Conservation (phyloP, 1,284 basidiomycete species). For the Grifola frondosa region DNA sequence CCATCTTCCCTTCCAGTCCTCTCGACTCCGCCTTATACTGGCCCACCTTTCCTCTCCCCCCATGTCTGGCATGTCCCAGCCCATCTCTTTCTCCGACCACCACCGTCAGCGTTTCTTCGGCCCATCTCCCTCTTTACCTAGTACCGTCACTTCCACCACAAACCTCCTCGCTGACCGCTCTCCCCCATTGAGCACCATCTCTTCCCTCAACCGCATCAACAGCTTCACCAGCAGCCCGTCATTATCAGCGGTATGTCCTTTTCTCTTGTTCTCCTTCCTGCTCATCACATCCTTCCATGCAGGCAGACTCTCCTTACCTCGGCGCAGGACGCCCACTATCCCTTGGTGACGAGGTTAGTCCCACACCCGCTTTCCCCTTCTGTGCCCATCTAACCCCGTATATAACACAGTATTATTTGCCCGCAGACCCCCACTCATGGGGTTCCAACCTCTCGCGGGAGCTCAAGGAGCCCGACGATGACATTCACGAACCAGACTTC, state of each 20-base stretch:
- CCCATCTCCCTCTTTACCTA: slow-evolving; percentile 8
- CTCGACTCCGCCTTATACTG: no score
- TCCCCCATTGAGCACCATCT: slow-evolving; percentile 1
- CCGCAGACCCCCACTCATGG: slow-evolving; percentile 32
- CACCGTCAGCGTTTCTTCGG: no score
- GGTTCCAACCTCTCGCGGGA: slow-evolving; percentile 30
- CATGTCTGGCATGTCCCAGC: no score
- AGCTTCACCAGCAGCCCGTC: slow-evolving; percentile 21
- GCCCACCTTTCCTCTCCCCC: no score
- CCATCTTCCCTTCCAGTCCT: no score
- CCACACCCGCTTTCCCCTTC: not conserved
- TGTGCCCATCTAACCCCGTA: slow-evolving; percentile 2
- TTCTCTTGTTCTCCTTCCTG: not conserved
- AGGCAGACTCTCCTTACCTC: slow-evolving; percentile 30
- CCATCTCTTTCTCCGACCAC: no score
- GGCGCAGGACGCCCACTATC: slow-evolving; percentile 30
- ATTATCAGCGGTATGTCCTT: slow-evolving; percentile 20
- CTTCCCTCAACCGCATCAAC: slow-evolving; percentile 21
- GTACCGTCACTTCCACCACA: slow-evolving; percentile 4
- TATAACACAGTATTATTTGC: slow-evolving; percentile 25
- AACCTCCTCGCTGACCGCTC: slow-evolving; percentile 11
- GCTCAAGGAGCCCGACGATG: slow-evolving; percentile 35
- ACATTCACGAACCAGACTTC: slow-evolving; percentile 34
- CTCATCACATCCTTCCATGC: not conserved
- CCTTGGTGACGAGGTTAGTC: slow-evolving; percentile 26